Evolutionary conservation across 331 rosid species (phyloP).

Genomic region (Quercus tomentella): DNA sequence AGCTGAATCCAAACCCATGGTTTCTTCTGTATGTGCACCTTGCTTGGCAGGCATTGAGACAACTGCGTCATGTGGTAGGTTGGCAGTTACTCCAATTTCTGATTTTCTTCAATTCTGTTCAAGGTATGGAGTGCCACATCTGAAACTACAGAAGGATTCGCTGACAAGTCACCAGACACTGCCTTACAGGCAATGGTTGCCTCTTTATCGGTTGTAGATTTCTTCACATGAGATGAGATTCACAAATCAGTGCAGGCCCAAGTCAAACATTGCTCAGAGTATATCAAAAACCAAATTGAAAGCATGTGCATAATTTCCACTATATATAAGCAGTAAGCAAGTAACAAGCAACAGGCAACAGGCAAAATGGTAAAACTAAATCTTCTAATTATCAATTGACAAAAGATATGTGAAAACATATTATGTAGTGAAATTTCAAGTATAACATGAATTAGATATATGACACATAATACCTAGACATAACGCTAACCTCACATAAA

Average conservation of each 20-base stretch:
- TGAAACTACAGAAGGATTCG: slow-evolving; percentile 40
- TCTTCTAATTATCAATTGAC: not conserved
- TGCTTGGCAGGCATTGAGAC: slow-evolving; percentile 20
- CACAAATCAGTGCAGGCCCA: slow-evolving; percentile 9
- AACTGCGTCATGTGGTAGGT: slow-evolving; percentile 25
- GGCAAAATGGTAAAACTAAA: not conserved
- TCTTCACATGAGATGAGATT: slow-evolving; percentile 32
- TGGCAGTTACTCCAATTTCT: slow-evolving; percentile 33
- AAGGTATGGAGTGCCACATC: slow-evolving; percentile 5
- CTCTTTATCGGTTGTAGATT: slow-evolving; percentile 40
- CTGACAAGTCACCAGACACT: slow-evolving; percentile 26
- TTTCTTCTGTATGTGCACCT: slow-evolving; percentile 15
- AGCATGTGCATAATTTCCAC: not conserved
- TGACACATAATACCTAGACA: not conserved
- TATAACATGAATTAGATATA: not conserved
- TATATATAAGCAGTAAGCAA: not conserved
- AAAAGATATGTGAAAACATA: not conserved
- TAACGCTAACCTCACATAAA: not conserved
- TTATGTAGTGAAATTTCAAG: not conserved
- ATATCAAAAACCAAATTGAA: not conserved
- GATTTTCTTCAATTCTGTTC: slow-evolving; percentile 5
- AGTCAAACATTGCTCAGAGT: not conserved
- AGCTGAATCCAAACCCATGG: slow-evolving; percentile 19
- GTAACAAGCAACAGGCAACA: not conserved
- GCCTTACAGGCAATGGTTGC: slow-evolving; percentile 38